phyloP scores from a whole-genome alignment of 108 stramenopile genomes.

The Nannochloropsis salina region DNA sequence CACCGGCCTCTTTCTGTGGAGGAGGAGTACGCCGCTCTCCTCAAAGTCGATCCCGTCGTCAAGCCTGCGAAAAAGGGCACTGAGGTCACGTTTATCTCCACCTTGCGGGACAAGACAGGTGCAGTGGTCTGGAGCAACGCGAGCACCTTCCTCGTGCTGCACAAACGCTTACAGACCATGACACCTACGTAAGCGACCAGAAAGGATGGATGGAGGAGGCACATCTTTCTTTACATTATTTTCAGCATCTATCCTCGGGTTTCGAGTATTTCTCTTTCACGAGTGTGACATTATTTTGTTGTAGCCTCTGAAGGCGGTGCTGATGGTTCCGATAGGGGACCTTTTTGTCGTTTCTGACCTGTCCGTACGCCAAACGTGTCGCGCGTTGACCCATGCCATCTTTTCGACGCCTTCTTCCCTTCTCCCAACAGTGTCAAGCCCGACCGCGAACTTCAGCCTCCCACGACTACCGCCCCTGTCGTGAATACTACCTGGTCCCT shows the following conservation, averaged over 20 bases:
- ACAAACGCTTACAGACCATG: not conserved
- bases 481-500: not conserved
- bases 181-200: not conserved
- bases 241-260: no score
- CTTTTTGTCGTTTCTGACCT: not conserved
- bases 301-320: no score
- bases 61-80: conserved; percentile 1
- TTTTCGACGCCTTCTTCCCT: not conserved
- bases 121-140: not conserved
- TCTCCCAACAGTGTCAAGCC: not conserved
- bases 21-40: not conserved
- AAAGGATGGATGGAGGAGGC: no score
- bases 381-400: not conserved
- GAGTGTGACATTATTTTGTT: no score
- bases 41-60: not conserved
- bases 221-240: no score
- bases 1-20: not conserved
- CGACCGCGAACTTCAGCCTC: not conserved
- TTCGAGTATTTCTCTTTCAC: no score
- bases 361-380: not conserved
- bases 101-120: not conserved
- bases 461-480: not conserved
- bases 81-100: not conserved
- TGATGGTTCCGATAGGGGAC: no score
- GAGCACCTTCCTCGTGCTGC: not conserved